These are phyloP conservation scores for Tulasnella sp. DNA, from an alignment of 768 basidiomycete species.

Conservation along the genomic window DNA sequence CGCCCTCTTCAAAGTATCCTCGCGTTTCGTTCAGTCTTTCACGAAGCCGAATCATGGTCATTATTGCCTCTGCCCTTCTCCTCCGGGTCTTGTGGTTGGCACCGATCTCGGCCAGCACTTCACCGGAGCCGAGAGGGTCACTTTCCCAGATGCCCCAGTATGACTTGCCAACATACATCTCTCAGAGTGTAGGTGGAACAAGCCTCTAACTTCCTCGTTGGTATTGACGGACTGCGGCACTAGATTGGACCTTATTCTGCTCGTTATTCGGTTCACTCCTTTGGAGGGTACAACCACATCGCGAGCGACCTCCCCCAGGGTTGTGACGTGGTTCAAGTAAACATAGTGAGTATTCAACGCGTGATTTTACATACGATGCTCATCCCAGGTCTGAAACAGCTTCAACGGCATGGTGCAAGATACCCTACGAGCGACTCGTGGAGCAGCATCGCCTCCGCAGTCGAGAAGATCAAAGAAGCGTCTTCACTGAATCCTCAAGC, in stretches of 20 bases:
- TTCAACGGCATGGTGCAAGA: slow-evolving; percentile 24
- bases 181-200: slow-evolving; percentile 4
- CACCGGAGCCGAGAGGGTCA: background rate
- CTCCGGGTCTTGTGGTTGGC: background rate
- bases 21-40: background rate
- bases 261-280: slow-evolving; percentile 4
- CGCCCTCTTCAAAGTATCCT: background rate
- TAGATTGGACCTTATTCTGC: slow-evolving; percentile 19
- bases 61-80: background rate
- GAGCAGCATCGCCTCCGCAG: background rate
- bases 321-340: slow-evolving; percentile 21
- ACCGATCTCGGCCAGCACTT: background rate
- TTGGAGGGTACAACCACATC: slow-evolving; percentile 1
- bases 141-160: background rate
- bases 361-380: background rate
- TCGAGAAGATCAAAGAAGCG: slow-evolving; percentile 7
- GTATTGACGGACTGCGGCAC: background rate
- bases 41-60: background rate
- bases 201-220: background rate
- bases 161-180: background rate
- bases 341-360: background rate
- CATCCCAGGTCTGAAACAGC: background rate
- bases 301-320: background rate
- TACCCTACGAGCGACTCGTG: background rate
- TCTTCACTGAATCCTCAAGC: background rate